Conservation (phyloP, 2,329 filamentous ascomycete species). For the Scedosporium minutisporum region DNA sequence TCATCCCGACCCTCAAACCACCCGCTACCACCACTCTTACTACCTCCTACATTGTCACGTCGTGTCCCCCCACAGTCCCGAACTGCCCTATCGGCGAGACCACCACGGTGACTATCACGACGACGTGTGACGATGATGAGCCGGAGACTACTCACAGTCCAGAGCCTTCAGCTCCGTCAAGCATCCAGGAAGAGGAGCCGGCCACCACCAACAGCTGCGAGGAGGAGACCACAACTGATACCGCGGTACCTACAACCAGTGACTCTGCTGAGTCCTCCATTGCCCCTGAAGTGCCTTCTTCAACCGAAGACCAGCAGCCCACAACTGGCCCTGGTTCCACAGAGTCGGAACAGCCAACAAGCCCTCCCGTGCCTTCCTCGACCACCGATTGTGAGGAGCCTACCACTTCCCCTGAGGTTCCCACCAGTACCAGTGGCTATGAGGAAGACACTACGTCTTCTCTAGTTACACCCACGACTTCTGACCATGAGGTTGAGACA, state of each 20-base stretch:
- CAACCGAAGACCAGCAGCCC: neutral
- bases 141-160: neutral
- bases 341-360: too few relatives aligned
- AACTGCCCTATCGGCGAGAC: neutral
- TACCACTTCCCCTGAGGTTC: too few relatives aligned
- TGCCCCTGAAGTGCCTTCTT: neutral
- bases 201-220: neutral
- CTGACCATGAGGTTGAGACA: too few relatives aligned
- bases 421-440: too few relatives aligned
- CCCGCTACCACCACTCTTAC: neutral
- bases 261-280: too few relatives aligned
- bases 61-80: neutral
- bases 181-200: neutral
- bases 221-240: too few relatives aligned
- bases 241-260: too few relatives aligned
- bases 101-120: neutral
- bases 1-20: neutral
- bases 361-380: too few relatives aligned
- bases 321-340: too few relatives aligned
- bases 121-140: neutral
- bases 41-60: neutral
- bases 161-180: neutral
- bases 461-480: too few relatives aligned
- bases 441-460: too few relatives aligned
- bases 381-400: too few relatives aligned